These are phyloP conservation scores for Antarctomyces pellizariae DNA, from an alignment of 495 filamentous ascomycete genomes.

Conservation along the genomic window DNA sequence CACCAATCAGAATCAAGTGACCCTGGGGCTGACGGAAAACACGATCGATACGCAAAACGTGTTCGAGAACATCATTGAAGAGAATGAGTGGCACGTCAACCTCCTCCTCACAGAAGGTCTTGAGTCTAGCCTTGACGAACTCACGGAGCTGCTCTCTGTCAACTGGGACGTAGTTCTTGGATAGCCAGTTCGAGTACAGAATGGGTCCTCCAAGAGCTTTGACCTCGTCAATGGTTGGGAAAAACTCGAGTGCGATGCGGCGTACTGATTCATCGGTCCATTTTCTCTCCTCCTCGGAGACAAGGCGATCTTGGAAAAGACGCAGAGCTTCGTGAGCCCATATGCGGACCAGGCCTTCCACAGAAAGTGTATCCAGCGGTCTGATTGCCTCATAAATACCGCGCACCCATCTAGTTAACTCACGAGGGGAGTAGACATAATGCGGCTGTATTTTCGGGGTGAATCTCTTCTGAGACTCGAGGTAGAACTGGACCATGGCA, in stretches of 20 bases:
- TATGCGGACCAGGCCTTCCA: slow-evolving; percentile 87
- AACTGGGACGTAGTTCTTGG: slow-evolving; percentile 92
- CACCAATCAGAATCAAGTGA: slow-evolving; percentile 92
- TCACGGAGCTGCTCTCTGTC: slow-evolving; percentile 84
- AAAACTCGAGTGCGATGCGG: slow-evolving; percentile 69
- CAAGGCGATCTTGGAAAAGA: slow-evolving; percentile 89
- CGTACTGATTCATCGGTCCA: slow-evolving; percentile 80
- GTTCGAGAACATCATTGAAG: slow-evolving; percentile 95
- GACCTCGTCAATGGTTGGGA: slow-evolving; percentile 75
- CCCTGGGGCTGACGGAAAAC: slow-evolving; percentile 97
- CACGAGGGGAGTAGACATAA: slow-evolving; percentile 97
- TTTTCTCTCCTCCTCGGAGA: slow-evolving; percentile 77
- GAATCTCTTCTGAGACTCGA: slow-evolving; percentile 82
- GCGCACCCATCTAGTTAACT: slow-evolving; percentile 89
- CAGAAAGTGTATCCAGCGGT: slow-evolving; percentile 61
- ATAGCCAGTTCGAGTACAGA: slow-evolving; percentile 98
- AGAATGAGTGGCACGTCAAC: slow-evolving; percentile 92
- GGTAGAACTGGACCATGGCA: slow-evolving; percentile 91
- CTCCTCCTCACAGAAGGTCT: slow-evolving; percentile 98
- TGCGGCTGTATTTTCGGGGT: slow-evolving; percentile 92
- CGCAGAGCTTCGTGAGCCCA: slow-evolving; percentile 95
- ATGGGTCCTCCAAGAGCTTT: slow-evolving; percentile 86
- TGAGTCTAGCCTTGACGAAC: slow-evolving; percentile 89
- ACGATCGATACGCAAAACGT: slow-evolving; percentile 91
- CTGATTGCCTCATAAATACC: slow-evolving; percentile 92